phyloP scores from a whole-genome alignment of 805 yeast species.

The Saccharomycopsis javanensis region DNA sequence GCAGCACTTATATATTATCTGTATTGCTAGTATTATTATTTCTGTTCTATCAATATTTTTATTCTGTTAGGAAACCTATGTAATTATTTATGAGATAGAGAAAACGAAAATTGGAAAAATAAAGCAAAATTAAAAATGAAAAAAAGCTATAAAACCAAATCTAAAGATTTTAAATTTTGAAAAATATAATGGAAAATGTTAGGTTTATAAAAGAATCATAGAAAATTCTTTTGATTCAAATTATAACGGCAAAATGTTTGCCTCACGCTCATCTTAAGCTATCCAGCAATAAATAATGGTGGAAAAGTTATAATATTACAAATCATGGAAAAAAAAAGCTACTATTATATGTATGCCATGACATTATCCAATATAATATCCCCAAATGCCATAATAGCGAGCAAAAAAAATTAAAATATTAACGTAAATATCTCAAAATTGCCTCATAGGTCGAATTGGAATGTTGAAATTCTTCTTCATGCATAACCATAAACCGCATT shows the following conservation, averaged over 20 bases:
- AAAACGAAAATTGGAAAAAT: not conserved
- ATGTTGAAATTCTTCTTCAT: not conserved
- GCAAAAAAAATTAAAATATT: not conserved
- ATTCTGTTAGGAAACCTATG: no score
- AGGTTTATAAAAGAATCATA: not conserved
- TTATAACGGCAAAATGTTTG: not conserved
- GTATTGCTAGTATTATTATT: not conserved
- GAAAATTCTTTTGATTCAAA: not conserved
- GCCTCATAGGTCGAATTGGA: not conserved
- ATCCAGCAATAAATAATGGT: not conserved
- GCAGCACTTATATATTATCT: no score
- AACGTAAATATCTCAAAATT: not conserved
- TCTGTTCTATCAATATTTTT: no score
- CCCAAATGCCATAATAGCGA: not conserved
- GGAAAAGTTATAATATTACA: not conserved
- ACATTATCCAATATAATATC: not conserved
- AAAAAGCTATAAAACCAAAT: not conserved
- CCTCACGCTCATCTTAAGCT: not conserved
- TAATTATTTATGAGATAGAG: no score
- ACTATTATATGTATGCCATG: not conserved
- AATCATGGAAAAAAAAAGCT: not conserved
- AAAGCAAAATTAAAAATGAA: not conserved
- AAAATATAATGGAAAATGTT: not conserved
- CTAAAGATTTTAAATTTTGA: not conserved
- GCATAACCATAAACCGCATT: not conserved